Percentiles rank a stretch among this genome's conserved stretches.
phyloP scores from a whole-genome alignment of 495 filamentous ascomycete species.

The Aspergillus sclerotiicarbonarius region DNA sequence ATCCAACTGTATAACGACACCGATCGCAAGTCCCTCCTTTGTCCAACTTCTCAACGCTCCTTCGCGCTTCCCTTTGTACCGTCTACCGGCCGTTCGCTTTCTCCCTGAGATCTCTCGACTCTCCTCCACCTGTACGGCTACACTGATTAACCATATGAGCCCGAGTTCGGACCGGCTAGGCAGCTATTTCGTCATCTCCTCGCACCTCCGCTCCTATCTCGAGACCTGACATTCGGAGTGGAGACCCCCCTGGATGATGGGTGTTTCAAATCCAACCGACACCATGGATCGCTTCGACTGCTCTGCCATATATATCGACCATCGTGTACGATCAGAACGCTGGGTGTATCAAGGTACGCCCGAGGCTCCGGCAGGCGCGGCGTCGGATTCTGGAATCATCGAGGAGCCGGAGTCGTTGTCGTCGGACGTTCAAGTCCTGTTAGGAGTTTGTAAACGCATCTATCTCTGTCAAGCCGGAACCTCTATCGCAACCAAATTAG shows the following conservation, averaged over 20 bases:
- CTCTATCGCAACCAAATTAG: conserved; percentile 67
- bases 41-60: not conserved
- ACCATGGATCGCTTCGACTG: conserved; percentile 70
- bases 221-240: conserved; percentile 17
- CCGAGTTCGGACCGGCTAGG: conserved; percentile 13
- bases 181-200: conserved; percentile 12
- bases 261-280: conserved; percentile 22
- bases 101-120: conserved; percentile 4
- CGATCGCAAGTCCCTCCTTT: conserved; percentile 10
- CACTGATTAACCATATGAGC: conserved; percentile 19
- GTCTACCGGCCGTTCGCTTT: conserved; percentile 20
- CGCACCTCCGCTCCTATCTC: conserved; percentile 7
- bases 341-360: conserved; percentile 48
- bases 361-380: conserved; percentile 25
- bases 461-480: conserved; percentile 68
- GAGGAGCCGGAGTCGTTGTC: conserved; percentile 52
- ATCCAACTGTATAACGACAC: conserved; percentile 7
- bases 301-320: conserved; percentile 82
- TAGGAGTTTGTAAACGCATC: conserved; percentile 56
- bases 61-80: conserved; percentile 2
- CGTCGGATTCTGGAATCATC: conserved; percentile 26
- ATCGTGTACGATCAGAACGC: conserved; percentile 63
- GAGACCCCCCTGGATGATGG: conserved; percentile 12
- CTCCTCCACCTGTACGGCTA: not conserved
- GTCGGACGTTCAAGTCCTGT: conserved; percentile 46